Percentiles rank a stretch among this genome's conserved stretches.
Evolutionary conservation across 2,329 filamentous ascomycete species (phyloP).

Genomic region (Fusarium xylarioides): DNA sequence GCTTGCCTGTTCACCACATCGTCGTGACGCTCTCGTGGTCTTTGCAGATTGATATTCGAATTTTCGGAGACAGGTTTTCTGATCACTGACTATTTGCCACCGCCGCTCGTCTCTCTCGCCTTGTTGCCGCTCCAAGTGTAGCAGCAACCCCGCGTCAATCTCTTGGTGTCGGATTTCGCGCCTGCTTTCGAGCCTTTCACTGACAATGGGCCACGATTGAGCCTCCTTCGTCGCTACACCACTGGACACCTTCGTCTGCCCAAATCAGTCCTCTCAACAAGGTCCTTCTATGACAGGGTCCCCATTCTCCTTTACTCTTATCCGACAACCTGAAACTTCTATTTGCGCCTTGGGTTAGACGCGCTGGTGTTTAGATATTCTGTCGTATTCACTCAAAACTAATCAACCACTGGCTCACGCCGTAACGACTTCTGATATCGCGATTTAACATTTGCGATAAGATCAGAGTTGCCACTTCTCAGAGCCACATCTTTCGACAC

Average conservation of each 20-base stretch:
- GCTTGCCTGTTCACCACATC: not conserved
- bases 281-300: constrained; percentile 43
- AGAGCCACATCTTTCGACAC: constrained; percentile 28
- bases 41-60: constrained; percentile 23
- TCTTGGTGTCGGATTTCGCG: constrained; percentile 37
- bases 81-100: constrained; percentile 34
- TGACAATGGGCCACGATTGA: constrained; percentile 50
- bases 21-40: constrained; percentile 13
- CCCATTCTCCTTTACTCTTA: constrained; percentile 30
- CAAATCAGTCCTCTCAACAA: constrained; percentile 13
- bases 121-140: constrained; percentile 27
- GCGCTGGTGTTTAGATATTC: constrained; percentile 52
- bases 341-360: constrained; percentile 51
- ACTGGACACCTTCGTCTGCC: constrained; percentile 27
- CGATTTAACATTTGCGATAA: constrained; percentile 34
- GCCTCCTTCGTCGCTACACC: constrained; percentile 38
- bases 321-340: constrained; percentile 40
- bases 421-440: constrained; percentile 28
- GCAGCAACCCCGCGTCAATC: constrained; percentile 40
- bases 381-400: constrained; percentile 35
- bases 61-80: constrained; percentile 20
- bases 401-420: constrained; percentile 39
- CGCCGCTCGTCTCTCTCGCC: constrained; percentile 17
- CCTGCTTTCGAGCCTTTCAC: constrained; percentile 42
- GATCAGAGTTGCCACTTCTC: constrained; percentile 34